Conservation (phyloP, 768 basidiomycete species). For the Mycena belliarum region DNA sequence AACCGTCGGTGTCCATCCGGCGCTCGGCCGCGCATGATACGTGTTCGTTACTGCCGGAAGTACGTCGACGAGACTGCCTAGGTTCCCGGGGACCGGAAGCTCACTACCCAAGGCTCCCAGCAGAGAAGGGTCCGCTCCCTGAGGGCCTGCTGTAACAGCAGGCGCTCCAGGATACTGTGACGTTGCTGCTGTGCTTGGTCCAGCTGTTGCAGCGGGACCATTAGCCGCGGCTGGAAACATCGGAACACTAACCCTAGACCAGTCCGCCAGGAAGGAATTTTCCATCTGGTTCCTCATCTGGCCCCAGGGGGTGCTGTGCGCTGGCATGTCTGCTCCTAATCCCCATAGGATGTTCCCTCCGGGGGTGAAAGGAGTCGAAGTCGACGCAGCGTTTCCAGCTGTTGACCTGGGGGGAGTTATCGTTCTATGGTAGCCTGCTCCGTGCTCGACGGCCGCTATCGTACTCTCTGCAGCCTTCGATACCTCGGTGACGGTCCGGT, state of each 20-base stretch:
- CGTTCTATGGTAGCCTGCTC: neutral
- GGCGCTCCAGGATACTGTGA: no score
- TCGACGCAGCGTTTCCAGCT: neutral
- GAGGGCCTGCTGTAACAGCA: no score
- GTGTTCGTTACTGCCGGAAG: neutral
- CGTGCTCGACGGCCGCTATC: neutral
- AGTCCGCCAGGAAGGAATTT: neutral
- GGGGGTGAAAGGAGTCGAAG: neutral
- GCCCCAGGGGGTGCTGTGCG: neutral
- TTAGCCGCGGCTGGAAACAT: neutral
- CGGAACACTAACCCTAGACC: neutral
- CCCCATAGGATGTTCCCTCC: neutral
- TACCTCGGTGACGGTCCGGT: no score
- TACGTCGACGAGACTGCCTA: neutral
- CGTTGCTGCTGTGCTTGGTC: no score
- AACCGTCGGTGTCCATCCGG: neutral
- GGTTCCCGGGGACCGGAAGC: neutral
- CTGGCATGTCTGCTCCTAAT: neutral
- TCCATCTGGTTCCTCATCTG: neutral
- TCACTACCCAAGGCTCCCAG: neutral
- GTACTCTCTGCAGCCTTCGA: no score
- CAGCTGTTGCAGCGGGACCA: neutral
- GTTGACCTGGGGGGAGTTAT: no score
- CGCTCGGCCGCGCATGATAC: neutral
- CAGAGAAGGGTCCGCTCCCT: neutral